Base-by-base conservation (phyloP, 2,329 filamentous ascomycete genomes). In the Aspergillus tanneri region DNA sequence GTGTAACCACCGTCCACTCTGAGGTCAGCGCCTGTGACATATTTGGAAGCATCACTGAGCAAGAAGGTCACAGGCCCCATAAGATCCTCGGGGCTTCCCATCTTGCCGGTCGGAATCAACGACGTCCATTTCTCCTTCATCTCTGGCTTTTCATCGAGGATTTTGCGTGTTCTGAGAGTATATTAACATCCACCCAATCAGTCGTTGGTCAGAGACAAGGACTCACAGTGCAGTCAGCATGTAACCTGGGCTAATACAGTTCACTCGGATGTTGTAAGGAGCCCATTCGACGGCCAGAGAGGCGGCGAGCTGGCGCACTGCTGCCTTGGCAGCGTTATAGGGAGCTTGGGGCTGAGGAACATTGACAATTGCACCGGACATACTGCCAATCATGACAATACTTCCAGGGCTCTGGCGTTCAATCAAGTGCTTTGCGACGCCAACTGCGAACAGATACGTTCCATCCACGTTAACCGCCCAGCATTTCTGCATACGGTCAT, bases 1-100 rank as follows among this genome's bases (percentile, higher is more conserved):
- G 30, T 34, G 69, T 90, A 90, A 46, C 87, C 87, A 50, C 88
- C 88, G 66, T 93, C 88, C 38, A 91, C 80, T 54, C 88, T 72
- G 50, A 93, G 75, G 66, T 90, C 85, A 8, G 80, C 76, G 0
- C 83, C 89, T 6, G 88, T 95, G n/a, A 86, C 90, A 71, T 90
- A 95, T 45, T 83, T 87, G n/a, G 85, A 82, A 3, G 88, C 88
- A 69, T 95, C 88, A 10, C 84, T 88, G 14, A 87, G 86, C 48
- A 95, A 76, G 70, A 90, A 93, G 41, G 95, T 71, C 66, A 87
- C 95, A n/a, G 86, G 85, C 16, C 88, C 90, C 75, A 92, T 91
- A 59, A 95, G 77, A 74, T 95, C 89, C 50, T 82, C 80, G 2
- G 82, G 75, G 56, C 84, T 77, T 7, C 86, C 89, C 64, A 90